phyloP scores from a whole-genome alignment of 2,329 filamentous ascomycete genomes.

The Paecilomyces sp. region DNA sequence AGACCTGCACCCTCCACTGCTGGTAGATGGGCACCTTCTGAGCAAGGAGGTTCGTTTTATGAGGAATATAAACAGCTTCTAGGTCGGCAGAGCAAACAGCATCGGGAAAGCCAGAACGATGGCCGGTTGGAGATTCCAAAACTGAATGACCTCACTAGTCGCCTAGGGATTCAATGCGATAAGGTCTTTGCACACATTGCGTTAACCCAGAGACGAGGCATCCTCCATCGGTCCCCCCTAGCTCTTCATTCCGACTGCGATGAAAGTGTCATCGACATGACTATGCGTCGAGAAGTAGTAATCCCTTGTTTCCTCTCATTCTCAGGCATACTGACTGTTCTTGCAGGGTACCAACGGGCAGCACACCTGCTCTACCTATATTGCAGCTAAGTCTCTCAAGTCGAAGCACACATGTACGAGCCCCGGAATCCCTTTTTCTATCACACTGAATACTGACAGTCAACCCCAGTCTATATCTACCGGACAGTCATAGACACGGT shows the following conservation, averaged over 20 bases:
- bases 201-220: slow-evolving; percentile 60
- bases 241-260: slow-evolving; percentile 37
- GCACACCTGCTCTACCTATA: slow-evolving; percentile 23
- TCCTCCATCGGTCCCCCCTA: slow-evolving; percentile 56
- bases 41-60: slow-evolving; percentile 35
- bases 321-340: background rate
- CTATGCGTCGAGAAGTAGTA: slow-evolving; percentile 48
- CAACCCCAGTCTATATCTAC: slow-evolving; percentile 49
- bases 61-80: slow-evolving; percentile 46
- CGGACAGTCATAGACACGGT: slow-evolving; percentile 45
- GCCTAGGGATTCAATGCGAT: slow-evolving; percentile 52
- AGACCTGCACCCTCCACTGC: slow-evolving; percentile 31
- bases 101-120: slow-evolving; percentile 41
- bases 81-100: slow-evolving; percentile 34
- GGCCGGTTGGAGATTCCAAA: slow-evolving; percentile 50
- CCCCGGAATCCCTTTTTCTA: background rate
- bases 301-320: background rate
- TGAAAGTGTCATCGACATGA: slow-evolving; percentile 45
- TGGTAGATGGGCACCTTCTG: slow-evolving; percentile 33
- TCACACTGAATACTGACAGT: background rate
- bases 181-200: slow-evolving; percentile 61
- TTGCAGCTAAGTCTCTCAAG: slow-evolving; percentile 25
- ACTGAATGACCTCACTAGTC: slow-evolving; percentile 57
- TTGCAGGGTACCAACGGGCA: slow-evolving; percentile 16
- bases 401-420: slow-evolving; percentile 25